Base-by-base conservation (phyloP, 2,329 filamentous ascomycete species). In the Xylaria sp. region DNA sequence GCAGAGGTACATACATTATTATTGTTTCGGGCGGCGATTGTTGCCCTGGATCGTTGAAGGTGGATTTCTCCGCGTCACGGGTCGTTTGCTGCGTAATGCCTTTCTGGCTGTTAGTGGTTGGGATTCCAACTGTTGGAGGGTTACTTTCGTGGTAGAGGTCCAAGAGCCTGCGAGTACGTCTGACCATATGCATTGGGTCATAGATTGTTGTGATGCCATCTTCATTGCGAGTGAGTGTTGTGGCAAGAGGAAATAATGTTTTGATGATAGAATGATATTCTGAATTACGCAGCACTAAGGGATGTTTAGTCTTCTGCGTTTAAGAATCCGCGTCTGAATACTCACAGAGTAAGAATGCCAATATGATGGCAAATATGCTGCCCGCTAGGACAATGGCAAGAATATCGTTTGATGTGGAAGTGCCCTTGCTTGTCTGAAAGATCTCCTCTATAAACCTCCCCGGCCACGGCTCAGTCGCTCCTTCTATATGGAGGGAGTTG, bases 311-410 rank as follows among this genome's bases (percentile, higher is more conserved):
- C n/a, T n/a, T n/a, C n/a, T n/a, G n/a, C n/a, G n/a, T n/a, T n/a
- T n/a, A n/a, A n/a, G n/a, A n/a, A n/a, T n/a, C n/a, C n/a, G n/a
- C n/a, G n/a, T n/a, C n/a, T n/a, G n/a, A n/a, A n/a, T 9, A 52
- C 49, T 52, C 49, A 52, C 49, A 9, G 33, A 52, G 33, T 11
- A 52, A 52, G 21, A 52, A 52, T 9, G 49, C 49, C 11, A 52
- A 28, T 40, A 52, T 21, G 2, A 52, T 52, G 17, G 33, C 49
- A 5, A 52, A 52, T 23, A 52, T 52, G 12, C 7, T 52, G 33
- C 49, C 49, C 2, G 49, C 49, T 38, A 52, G 17, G n/a, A 40
- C 33, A 7, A 40, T 23, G 1, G 15, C 49, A 40, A 52, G 49
- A 52, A 40, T 4, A 14, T 11, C 7, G 5, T 52, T 15, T 28